Evolutionary conservation across 371 early-diverging fungal genomes (phyloP).

Genomic region (Chytridiales sp.): DNA sequence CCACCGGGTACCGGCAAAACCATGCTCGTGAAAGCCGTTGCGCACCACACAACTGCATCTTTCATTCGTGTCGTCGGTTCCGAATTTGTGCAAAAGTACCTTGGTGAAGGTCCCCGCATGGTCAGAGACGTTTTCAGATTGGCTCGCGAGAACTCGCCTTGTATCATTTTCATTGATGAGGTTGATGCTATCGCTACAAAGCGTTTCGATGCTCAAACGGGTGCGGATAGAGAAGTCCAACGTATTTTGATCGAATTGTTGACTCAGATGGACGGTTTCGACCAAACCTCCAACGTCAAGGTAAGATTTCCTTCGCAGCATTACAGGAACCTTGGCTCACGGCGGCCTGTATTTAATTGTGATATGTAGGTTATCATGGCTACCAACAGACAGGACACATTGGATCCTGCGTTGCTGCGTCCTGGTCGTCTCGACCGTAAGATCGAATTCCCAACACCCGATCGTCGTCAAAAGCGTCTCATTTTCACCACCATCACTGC

Average conservation of each 20-base stretch:
- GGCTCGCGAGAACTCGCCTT: constrained; percentile 98
- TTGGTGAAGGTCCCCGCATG: constrained; percentile 99
- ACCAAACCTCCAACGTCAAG: constrained; percentile 98
- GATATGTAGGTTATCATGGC: constrained; percentile 96
- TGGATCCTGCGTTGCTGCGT: constrained; percentile 98
- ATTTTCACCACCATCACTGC: constrained; percentile 96
- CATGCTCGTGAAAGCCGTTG: constrained; percentile 99
- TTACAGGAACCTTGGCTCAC: background rate
- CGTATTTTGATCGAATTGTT: constrained; percentile 98
- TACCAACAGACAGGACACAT: constrained; percentile 98
- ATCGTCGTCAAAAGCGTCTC: constrained; percentile 98
- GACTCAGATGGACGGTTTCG: constrained; percentile 99
- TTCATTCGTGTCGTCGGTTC: constrained; percentile 99
- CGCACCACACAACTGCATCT: constrained; percentile 98
- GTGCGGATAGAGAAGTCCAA: constrained; percentile 99
- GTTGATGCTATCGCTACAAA: constrained; percentile 99
- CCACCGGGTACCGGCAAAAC: constrained; percentile 99
- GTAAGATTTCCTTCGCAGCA: constrained; percentile 38
- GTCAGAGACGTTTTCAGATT: constrained; percentile 99
- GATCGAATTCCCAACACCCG: constrained; percentile 99
- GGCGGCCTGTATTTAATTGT: background rate
- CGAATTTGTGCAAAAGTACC: constrained; percentile 99
- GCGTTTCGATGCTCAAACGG: constrained; percentile 99
- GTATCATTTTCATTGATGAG: constrained; percentile 99
- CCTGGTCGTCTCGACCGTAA: constrained; percentile 99